A percentile compares a stretch with the other conserved stretches of the same genome.
Conservation (phyloP, 306 rosid genomes). For the Trifolium fragiferum region DNA sequence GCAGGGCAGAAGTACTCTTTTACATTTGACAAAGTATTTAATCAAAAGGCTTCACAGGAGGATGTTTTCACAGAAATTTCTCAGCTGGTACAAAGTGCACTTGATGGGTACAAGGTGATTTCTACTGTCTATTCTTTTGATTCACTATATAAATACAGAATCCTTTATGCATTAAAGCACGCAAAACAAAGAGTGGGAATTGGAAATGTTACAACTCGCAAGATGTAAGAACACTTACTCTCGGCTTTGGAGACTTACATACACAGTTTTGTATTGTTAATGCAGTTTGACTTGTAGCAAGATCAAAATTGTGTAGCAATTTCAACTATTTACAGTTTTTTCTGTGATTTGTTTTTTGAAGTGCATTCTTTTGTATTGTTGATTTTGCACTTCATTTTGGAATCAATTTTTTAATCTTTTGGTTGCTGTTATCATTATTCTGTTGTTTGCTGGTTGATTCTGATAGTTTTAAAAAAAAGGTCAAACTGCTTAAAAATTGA, state of each 20-base stretch:
- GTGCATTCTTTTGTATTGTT: background rate
- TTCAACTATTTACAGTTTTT: constrained; percentile 5
- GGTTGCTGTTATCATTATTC: background rate
- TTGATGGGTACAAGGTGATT: constrained; percentile 93
- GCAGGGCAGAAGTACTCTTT: constrained; percentile 87
- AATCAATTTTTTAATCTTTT: background rate
- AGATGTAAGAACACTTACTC: background rate
- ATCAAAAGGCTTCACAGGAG: constrained; percentile 77
- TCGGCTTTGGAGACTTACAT: background rate
- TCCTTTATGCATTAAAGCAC: background rate
- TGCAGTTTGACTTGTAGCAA: background rate
- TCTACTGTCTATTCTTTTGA: background rate
- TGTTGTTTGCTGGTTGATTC: background rate
- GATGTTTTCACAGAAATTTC: constrained; percentile 91
- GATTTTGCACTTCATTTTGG: too few species aligned
- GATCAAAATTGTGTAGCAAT: background rate
- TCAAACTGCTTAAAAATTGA: background rate
- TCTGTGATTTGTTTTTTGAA: background rate
- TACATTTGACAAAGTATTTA: constrained; percentile 91
- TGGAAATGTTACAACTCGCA: background rate
- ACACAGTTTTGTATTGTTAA: background rate
- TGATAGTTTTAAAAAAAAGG: background rate
- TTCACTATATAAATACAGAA: background rate
- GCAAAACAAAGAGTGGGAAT: background rate
- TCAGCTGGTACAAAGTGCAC: constrained; percentile 94